Evolutionary conservation across 2,329 filamentous ascomycete genomes (phyloP).

Genomic region (Fusarium setosum): DNA sequence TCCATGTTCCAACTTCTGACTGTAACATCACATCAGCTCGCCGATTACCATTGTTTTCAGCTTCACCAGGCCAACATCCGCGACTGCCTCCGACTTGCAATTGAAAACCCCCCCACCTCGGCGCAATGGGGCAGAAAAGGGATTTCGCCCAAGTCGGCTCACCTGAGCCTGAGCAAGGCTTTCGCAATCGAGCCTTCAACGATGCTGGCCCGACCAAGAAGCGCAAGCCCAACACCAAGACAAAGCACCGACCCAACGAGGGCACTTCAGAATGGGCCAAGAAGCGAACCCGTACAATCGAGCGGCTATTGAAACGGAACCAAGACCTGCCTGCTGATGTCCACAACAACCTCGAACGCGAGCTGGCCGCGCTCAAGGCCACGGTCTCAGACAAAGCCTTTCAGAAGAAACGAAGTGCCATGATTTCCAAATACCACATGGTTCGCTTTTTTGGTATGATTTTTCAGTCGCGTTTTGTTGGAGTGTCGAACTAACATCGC

Average conservation of each 20-base stretch:
- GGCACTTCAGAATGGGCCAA: conserved; percentile 71
- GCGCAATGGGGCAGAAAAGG: conserved; percentile 47
- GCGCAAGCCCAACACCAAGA: conserved; percentile 47
- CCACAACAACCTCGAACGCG: conserved; percentile 76
- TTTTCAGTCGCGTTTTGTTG: neutral
- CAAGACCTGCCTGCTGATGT: conserved; percentile 75
- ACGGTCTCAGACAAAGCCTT: conserved; percentile 70
- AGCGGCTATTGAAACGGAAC: conserved; percentile 71
- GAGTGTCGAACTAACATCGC: conserved; percentile 16
- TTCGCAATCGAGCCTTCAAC: conserved; percentile 27
- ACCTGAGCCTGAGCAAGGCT: conserved; percentile 39
- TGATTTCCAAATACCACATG: conserved; percentile 86
- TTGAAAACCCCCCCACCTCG: neutral
- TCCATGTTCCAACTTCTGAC: conserved; percentile 11
- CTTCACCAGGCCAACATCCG: neutral
- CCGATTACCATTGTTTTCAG: neutral
- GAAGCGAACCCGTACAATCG: conserved; percentile 77
- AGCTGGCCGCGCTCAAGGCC: conserved; percentile 73
- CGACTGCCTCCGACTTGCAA: neutral
- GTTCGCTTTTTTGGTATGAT: conserved; percentile 82
- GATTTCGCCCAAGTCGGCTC: conserved; percentile 44
- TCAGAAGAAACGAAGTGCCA: conserved; percentile 72
- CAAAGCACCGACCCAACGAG: conserved; percentile 57
- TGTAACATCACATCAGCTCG: neutral
- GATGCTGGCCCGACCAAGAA: conserved; percentile 43